These are phyloP conservation scores for Aureobasidium sp. DNA, from an alignment of 2,329 filamentous ascomycete species.

Conservation along the genomic window DNA sequence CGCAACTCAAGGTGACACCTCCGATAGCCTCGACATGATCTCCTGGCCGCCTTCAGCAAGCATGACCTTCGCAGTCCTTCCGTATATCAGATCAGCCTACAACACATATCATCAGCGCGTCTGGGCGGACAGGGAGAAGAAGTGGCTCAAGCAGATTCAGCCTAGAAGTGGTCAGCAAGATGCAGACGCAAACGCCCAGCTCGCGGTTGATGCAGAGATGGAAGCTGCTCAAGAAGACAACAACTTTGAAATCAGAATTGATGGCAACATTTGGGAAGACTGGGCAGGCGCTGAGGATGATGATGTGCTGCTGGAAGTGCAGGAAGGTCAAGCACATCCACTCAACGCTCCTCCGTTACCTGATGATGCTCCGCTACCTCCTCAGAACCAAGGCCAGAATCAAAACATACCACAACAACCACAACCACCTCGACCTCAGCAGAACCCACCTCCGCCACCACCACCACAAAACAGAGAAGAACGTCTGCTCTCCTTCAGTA, in stretches of 20 bases:
- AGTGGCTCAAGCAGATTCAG: constrained; percentile 57
- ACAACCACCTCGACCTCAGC: background rate
- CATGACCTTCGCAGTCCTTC: constrained; percentile 58
- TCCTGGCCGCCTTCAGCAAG: constrained; percentile 61
- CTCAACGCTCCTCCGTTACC: constrained; percentile 16
- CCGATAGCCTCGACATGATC: constrained; percentile 44
- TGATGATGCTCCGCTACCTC: constrained; percentile 9
- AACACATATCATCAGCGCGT: constrained; percentile 54
- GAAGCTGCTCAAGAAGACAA: constrained; percentile 24
- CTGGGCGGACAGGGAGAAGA: constrained; percentile 51
- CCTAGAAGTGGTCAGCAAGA: constrained; percentile 38
- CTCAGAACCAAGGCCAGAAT: background rate
- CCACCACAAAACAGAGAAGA: constrained; percentile 30
- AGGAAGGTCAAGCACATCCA: constrained; percentile 21
- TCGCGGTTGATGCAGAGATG: constrained; percentile 18
- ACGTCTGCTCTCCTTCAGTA: constrained; percentile 43
- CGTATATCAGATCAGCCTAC: constrained; percentile 59
- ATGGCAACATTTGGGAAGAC: constrained; percentile 37
- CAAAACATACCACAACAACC: constrained; percentile 16
- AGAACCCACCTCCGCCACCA: constrained; percentile 7
- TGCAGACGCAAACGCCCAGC: constrained; percentile 18
- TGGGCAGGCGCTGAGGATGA: constrained; percentile 35
- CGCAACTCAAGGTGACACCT: constrained; percentile 44
- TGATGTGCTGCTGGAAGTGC: background rate
- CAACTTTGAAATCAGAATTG: constrained; percentile 31